Conservation (phyloP, 352 stramenopile genomes). For the Globisporangium nagaii region DNA sequence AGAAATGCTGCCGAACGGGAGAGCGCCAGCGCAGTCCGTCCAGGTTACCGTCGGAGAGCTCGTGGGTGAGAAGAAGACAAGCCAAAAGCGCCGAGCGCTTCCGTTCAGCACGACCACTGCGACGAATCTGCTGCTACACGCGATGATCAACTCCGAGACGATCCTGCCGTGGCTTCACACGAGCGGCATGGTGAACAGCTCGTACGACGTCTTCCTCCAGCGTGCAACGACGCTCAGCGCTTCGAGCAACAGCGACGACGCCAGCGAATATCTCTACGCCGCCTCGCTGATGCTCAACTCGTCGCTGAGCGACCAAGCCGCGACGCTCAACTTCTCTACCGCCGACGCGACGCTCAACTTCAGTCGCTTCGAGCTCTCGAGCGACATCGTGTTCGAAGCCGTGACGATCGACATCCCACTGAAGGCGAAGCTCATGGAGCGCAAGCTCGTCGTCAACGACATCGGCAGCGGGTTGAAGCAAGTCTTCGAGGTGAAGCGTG, state of each 20-base stretch:
- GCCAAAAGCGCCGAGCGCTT: not conserved
- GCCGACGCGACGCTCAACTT: conserved; percentile 20
- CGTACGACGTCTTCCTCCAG: conserved; percentile 12
- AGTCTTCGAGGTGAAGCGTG: not conserved
- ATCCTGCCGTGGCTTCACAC: conserved; percentile 9
- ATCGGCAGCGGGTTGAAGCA: conserved; percentile 1
- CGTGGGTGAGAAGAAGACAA: not conserved
- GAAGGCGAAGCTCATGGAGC: conserved; percentile 11
- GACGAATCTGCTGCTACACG: conserved; percentile 26
- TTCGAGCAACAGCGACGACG: not conserved
- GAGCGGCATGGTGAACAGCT: conserved; percentile 7
- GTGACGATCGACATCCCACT: conserved; percentile 39
- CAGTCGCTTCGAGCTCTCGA: conserved; percentile 20
- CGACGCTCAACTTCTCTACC: conserved; percentile 9
- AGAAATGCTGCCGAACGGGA: conserved; percentile 21
- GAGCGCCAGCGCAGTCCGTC: conserved; percentile 9
- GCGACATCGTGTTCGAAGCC: conserved; percentile 27
- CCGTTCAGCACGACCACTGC: conserved; percentile 18
- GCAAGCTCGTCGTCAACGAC: conserved; percentile 8
- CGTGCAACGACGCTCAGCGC: not conserved
- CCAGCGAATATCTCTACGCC: conserved; percentile 9
- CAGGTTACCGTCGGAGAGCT: conserved; percentile 9
- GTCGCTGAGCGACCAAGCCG: conserved; percentile 4
- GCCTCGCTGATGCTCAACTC: conserved; percentile 10
- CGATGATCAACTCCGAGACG: conserved; percentile 18